Evolutionary conservation across 2,329 filamentous ascomycete species (phyloP).

Genomic region (Calonectria honghensis): DNA sequence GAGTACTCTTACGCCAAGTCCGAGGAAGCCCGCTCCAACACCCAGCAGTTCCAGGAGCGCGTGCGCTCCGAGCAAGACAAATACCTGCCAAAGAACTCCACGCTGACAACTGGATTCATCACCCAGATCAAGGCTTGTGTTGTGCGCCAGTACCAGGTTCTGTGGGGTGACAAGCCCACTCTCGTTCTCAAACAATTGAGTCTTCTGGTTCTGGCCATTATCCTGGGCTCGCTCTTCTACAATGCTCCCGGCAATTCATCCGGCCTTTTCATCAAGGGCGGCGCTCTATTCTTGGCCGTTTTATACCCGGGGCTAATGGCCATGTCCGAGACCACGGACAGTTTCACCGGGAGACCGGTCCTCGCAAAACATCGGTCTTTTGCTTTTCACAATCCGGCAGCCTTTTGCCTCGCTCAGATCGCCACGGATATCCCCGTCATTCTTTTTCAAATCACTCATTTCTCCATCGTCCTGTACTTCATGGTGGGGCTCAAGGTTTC

Average conservation of each 20-base stretch:
- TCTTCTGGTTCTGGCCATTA: constrained; percentile 75
- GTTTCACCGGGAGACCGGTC: background rate
- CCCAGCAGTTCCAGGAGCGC: constrained; percentile 71
- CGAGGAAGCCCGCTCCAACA: constrained; percentile 67
- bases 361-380: constrained; percentile 8
- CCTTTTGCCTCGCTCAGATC: background rate
- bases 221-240: constrained; percentile 81
- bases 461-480: background rate
- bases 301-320: background rate
- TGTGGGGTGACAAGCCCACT: constrained; percentile 79
- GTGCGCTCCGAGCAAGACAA: constrained; percentile 73
- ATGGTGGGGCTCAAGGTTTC: constrained; percentile 1
- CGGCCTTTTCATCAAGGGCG: background rate
- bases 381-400: constrained; percentile 1
- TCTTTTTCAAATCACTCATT: background rate
- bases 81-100: constrained; percentile 70
- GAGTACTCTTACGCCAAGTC: constrained; percentile 76
- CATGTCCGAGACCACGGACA: constrained; percentile 10
- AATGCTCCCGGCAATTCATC: constrained; percentile 70
- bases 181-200: constrained; percentile 77
- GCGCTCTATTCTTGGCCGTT: background rate
- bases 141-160: constrained; percentile 78
- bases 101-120: constrained; percentile 72
- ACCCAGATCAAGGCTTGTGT: constrained; percentile 75
- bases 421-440: background rate